phyloP scores from a whole-genome alignment of 306 rosid genomes.

The Echinosophora koreensis region DNA sequence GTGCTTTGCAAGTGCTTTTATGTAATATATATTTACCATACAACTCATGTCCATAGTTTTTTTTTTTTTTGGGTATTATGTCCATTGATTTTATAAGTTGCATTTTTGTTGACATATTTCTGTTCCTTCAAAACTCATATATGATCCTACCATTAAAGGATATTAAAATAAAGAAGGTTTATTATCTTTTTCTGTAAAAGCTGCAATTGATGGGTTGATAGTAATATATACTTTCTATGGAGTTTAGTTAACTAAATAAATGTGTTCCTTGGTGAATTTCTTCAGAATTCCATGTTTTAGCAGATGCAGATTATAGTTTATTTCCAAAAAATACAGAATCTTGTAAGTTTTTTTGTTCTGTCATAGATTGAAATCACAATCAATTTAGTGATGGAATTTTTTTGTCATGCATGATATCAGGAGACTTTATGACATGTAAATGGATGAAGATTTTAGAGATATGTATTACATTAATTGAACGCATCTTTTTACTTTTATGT shows the following conservation, averaged over 20 bases:
- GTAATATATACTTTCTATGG: slow-evolving; percentile 27
- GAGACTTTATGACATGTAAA: slow-evolving; percentile 21
- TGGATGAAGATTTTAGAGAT: background rate
- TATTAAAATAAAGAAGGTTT: background rate
- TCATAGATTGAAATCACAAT: slow-evolving; percentile 34
- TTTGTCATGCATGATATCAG: too few species aligned
- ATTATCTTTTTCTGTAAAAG: background rate
- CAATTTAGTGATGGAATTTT: background rate
- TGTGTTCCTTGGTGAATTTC: slow-evolving; percentile 18
- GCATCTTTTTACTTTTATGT: background rate
- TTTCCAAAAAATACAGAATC: slow-evolving; percentile 28
- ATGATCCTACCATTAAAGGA: background rate
- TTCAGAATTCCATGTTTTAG: slow-evolving; percentile 7
- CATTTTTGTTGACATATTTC: background rate
- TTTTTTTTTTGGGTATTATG: background rate
- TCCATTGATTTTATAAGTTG: background rate
- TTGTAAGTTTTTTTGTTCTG: slow-evolving; percentile 12
- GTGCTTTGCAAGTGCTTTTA: slow-evolving; percentile 1
- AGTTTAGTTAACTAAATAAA: background rate
- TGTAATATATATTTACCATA: background rate
- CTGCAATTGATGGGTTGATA: slow-evolving; percentile 20
- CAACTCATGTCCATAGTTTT: background rate
- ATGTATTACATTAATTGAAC: slow-evolving; percentile 27
- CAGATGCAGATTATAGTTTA: slow-evolving; percentile 7
- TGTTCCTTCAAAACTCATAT: background rate